Evolutionary conservation across 257 asterid species (phyloP), one percentile per base, ranked within the genome.

Genomic region (Scutellaria barbata): DNA sequence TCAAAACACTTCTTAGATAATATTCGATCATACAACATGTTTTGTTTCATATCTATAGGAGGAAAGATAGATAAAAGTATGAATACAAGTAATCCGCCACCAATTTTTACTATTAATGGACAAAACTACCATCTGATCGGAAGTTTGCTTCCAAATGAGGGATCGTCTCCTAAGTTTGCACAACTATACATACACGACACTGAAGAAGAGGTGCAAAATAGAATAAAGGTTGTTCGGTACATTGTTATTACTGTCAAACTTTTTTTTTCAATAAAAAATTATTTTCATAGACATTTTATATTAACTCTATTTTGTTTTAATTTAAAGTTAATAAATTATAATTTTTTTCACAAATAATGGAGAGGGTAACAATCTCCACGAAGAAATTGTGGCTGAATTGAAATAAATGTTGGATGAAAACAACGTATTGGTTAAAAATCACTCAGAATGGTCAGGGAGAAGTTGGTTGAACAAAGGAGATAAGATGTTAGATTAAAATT

Each of bases 141-240:
- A n/a, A 62, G 68, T 17, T 9, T 62, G 3, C 8, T 40, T 0
- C 53, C 68, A 1, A 1, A 1, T 1, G 53, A 41, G 16, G 33
- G 52, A 6, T 5, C 2, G 3, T 8, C 47, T 7, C 51, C 52
- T 0, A 40, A 14, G 53, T 62, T 62, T 16, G 53, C 68, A 0
- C 68, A 62, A n/a, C 52, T 62, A 2, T 62, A 62, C 18, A 42
- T 62, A 0, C 12, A 5, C 17, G 68, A 62, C 51, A 62, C 53
- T 0, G 7, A 14, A 2, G 41, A 62, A 9, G 53, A 62, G 8
- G 10, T 62, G 0, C 8, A 0, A 10, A 14, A 62, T 18, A 14
- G 53, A 8, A 41, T 40, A 0, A 17, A 5, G 8, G 13, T 12
- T 16, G 51, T 62, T 0, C 10, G 68, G 52, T 62, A 37, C 0